phyloP scores from a whole-genome alignment of 2,329 filamentous ascomycete species.

The Raffaelea arxii region DNA sequence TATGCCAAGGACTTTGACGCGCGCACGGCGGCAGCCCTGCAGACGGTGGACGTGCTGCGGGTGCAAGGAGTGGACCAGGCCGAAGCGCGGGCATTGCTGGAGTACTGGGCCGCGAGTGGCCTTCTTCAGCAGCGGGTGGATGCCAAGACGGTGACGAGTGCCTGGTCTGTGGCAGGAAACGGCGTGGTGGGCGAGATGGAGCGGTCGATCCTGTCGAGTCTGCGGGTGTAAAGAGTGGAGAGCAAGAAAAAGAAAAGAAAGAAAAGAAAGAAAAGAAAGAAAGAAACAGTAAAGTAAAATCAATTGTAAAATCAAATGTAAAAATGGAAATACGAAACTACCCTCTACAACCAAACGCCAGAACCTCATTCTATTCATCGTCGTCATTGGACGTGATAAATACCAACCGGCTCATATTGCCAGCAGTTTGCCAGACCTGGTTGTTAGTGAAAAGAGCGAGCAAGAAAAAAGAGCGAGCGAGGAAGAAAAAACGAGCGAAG shows the following conservation, averaged over 20 bases:
- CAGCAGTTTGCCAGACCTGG: constrained; percentile 70
- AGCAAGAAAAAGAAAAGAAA: background rate
- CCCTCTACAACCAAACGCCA: background rate
- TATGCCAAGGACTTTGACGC: constrained; percentile 48
- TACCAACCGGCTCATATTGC: constrained; percentile 58
- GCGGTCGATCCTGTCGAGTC: constrained; percentile 44
- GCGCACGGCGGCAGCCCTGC: constrained; percentile 42
- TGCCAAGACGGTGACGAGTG: constrained; percentile 63
- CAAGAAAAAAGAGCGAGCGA: background rate
- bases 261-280: constrained; percentile 1
- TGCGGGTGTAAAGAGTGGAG: constrained; percentile 28
- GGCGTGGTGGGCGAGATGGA: constrained; percentile 84
- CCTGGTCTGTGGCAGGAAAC: constrained; percentile 73
- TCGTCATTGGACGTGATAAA: constrained; percentile 55
- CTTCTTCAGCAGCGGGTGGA: constrained; percentile 62
- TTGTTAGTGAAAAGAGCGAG: constrained; percentile 1
- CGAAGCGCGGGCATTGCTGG: constrained; percentile 73
- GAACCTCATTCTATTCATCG: constrained; percentile 30
- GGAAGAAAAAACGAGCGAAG: background rate
- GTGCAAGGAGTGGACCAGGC: constrained; percentile 60
- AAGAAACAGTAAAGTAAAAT: no score
- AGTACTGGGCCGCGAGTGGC: constrained; percentile 88
- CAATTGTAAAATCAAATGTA: no score
- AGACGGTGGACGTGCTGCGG: constrained; percentile 40
- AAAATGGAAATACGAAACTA: background rate